Conservation (phyloP, 176 grass and related monocot genomes). For the Avena sativa region DNA sequence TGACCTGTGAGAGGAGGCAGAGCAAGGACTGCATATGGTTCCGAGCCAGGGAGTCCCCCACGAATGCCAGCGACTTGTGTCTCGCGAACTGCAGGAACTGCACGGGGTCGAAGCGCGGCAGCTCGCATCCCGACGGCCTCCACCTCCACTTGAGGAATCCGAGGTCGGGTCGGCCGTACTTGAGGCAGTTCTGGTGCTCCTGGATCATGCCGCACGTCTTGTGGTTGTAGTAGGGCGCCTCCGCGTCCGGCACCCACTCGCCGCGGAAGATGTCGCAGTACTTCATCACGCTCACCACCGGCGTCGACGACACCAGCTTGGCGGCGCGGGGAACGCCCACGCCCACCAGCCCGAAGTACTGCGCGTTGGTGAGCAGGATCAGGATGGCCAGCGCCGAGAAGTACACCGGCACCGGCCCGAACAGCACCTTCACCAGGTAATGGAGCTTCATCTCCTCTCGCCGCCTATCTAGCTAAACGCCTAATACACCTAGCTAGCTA, state of each 20-base stretch:
- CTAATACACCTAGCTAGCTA: neutral
- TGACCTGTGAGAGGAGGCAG: constrained; percentile 68
- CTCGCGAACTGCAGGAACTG: constrained; percentile 69
- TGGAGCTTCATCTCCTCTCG: constrained; percentile 53
- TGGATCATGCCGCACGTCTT: constrained; percentile 69
- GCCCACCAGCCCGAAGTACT: constrained; percentile 61
- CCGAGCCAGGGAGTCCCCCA: constrained; percentile 58
- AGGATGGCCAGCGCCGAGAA: constrained; percentile 71
- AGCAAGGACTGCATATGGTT: constrained; percentile 73
- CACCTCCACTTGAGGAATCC: constrained; percentile 71
- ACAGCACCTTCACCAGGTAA: constrained; percentile 39
- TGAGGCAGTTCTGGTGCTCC: constrained; percentile 84
- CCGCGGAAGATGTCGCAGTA: constrained; percentile 79
- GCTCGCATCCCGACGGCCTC: constrained; percentile 61
- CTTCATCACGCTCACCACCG: constrained; percentile 66
- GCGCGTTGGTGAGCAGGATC: constrained; percentile 66
- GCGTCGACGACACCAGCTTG: constrained; percentile 48
- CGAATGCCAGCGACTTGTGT: constrained; percentile 57
- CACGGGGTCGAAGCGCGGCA: constrained; percentile 64
- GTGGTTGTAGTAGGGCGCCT: constrained; percentile 74
- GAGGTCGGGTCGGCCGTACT: constrained; percentile 63
- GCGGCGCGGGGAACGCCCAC: constrained; percentile 51
- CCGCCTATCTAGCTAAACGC: neutral
- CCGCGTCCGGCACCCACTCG: constrained; percentile 62
- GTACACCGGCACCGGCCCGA: constrained; percentile 64